These are phyloP conservation scores for Termitomyces sp. DNA, from an alignment of 768 basidiomycete species.

Conservation along the genomic window DNA sequence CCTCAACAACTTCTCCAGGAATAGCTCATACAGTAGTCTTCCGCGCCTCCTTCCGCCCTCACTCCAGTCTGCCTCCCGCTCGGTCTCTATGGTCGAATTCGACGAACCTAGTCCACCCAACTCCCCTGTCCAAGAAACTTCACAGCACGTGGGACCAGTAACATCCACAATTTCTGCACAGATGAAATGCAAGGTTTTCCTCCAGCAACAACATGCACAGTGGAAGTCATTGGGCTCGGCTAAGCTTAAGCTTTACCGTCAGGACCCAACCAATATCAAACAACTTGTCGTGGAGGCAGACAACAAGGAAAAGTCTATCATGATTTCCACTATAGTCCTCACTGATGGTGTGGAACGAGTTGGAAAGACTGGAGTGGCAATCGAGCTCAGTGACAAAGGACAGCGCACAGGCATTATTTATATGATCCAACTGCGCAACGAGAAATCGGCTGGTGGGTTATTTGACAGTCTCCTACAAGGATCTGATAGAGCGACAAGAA, in stretches of 20 bases:
- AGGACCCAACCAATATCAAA: slow-evolving; percentile 86
- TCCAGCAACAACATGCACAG: slow-evolving; percentile 93
- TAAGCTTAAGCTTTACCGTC: slow-evolving; percentile 80
- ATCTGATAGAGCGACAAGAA: slow-evolving; percentile 56
- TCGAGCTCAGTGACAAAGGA: slow-evolving; percentile 93
- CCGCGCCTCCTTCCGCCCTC: slow-evolving; percentile 63
- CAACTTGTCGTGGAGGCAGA: slow-evolving; percentile 94
- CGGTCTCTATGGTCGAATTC: slow-evolving; percentile 50
- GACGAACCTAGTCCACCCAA: slow-evolving; percentile 80
- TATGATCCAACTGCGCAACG: slow-evolving; percentile 95
- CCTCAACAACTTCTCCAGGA: slow-evolving; percentile 30
- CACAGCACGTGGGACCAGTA: slow-evolving; percentile 59
- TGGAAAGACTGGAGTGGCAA: slow-evolving; percentile 97
- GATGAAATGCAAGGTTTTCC: slow-evolving; percentile 98
- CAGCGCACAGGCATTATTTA: slow-evolving; percentile 90
- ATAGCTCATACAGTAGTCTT: slow-evolving; percentile 35
- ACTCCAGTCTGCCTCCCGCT: slow-evolving; percentile 49
- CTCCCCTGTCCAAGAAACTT: slow-evolving; percentile 65
- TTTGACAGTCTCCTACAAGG: slow-evolving; percentile 87
- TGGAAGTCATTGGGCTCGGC: slow-evolving; percentile 96
- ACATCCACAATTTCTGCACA: slow-evolving; percentile 78
- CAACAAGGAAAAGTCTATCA: slow-evolving; percentile 64
- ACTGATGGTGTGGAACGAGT: slow-evolving; percentile 97
- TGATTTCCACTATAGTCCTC: slow-evolving; percentile 95
- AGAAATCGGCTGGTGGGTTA: slow-evolving; percentile 77